phyloP scores from a whole-genome alignment of 2,329 filamentous ascomycete genomes.

The Phaeosphaeriaceae sp. region DNA sequence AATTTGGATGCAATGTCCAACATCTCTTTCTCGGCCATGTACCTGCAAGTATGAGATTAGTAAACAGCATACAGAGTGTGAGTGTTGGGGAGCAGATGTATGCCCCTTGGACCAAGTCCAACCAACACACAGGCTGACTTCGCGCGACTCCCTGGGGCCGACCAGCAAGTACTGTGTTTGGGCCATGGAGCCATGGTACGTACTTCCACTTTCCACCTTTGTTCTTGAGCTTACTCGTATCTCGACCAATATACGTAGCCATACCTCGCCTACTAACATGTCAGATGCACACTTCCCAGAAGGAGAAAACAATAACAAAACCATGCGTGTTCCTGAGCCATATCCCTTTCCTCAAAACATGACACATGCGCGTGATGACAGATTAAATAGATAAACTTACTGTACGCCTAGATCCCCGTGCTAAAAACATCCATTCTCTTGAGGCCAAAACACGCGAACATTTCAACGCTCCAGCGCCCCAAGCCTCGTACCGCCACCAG shows the following conservation, averaged over 20 bases:
- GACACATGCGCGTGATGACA: neutral
- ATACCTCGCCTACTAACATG: constrained; percentile 70
- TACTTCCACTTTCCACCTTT: constrained; percentile 86
- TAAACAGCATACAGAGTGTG: neutral
- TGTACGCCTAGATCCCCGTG: constrained; percentile 90
- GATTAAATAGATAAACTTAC: constrained; percentile 50
- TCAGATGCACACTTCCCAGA: neutral
- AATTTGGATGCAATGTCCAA: constrained; percentile 79
- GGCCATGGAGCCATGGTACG: constrained; percentile 3
- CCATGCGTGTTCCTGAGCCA: neutral
- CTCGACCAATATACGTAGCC: constrained; percentile 82
- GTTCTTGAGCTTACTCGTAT: constrained; percentile 81
- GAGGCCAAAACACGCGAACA: constrained; percentile 96
- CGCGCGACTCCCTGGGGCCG: no score
- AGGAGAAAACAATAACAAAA: no score
- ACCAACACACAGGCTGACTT: no score
- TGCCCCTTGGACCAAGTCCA: no score
- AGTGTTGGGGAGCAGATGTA: neutral
- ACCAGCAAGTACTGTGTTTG: no score
- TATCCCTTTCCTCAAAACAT: no score
- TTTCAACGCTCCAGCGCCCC: constrained; percentile 82
- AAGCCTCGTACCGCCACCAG: constrained; percentile 86
- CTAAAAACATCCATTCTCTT: constrained; percentile 95
- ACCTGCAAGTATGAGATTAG: constrained; percentile 48
- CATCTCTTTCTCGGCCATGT: constrained; percentile 96